Percentiles rank a stretch among this genome's conserved stretches.
phyloP scores from a whole-genome alignment of 2,329 filamentous ascomycete species.

The Bipolaris bicolor region DNA sequence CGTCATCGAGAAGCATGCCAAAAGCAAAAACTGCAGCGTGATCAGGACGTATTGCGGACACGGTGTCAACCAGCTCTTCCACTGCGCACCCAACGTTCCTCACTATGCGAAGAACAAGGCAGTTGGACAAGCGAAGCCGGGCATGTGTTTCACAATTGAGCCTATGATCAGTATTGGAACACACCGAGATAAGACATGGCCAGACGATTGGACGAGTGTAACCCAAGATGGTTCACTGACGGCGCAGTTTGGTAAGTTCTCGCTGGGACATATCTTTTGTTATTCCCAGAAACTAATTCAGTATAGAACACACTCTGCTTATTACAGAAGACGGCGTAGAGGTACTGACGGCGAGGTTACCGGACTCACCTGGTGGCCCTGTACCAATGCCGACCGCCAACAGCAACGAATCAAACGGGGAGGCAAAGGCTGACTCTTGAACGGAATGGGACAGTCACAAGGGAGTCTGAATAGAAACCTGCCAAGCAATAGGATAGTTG shows the following conservation, averaged over 20 bases:
- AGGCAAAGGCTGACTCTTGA: constrained; percentile 29
- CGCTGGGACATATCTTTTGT: background rate
- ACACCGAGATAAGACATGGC: constrained; percentile 93
- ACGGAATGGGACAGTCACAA: background rate
- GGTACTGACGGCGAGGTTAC: constrained; percentile 74
- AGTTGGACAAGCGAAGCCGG: constrained; percentile 88
- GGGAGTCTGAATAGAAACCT: background rate
- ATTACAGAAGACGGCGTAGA: constrained; percentile 85
- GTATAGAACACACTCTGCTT: constrained; percentile 76
- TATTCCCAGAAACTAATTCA: constrained; percentile 16
- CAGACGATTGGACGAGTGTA: constrained; percentile 97
- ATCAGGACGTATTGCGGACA: constrained; percentile 97
- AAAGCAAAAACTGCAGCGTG: constrained; percentile 82
- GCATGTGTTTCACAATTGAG: constrained; percentile 99
- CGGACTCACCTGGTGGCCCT: constrained; percentile 77
- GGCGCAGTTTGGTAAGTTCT: constrained; percentile 81
- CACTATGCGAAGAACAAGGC: constrained; percentile 99
- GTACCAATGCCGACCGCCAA: constrained; percentile 61
- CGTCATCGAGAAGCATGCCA: constrained; percentile 93
- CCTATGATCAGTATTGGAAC: constrained; percentile 96
- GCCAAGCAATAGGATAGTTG: background rate
- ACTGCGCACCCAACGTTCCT: constrained; percentile 90
- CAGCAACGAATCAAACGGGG: constrained; percentile 30
- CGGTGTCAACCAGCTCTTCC: constrained; percentile 92
- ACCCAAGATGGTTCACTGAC: constrained; percentile 88